These are phyloP conservation scores for Mrakiaceae sp. DNA, from an alignment of 1,284 basidiomycete species.

Conservation along the genomic window DNA sequence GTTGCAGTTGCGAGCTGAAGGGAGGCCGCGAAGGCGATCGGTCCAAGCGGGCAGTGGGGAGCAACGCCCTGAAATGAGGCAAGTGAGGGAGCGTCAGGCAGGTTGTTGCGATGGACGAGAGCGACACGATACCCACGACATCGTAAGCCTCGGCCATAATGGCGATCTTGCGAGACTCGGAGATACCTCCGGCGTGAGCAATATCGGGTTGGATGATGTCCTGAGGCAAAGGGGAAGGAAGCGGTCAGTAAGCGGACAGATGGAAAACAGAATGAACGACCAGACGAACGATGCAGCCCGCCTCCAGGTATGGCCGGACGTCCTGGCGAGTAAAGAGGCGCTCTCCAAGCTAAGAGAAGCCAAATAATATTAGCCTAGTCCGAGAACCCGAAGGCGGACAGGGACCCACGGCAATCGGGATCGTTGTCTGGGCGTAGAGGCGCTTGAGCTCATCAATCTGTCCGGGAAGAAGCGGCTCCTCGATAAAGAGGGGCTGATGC, in stretches of 20 bases:
- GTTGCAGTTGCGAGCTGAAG: constrained; percentile 35
- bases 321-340: constrained; percentile 57
- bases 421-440: constrained; percentile 38
- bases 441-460: constrained; percentile 38
- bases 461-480: constrained; percentile 55
- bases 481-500: constrained; percentile 57
- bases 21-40: constrained; percentile 57
- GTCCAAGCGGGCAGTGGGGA: constrained; percentile 42
- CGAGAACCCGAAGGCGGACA: neutral
- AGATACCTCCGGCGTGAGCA: constrained; percentile 40
- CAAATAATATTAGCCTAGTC: neutral
- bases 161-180: constrained; percentile 57
- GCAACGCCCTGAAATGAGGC: constrained; percentile 25
- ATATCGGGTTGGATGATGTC: constrained; percentile 55
- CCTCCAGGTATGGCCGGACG: constrained; percentile 56
- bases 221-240: no score
- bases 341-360: constrained; percentile 45
- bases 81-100: neutral
- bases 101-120: neutral
- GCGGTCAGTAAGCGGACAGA: no score
- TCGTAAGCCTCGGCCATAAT: constrained; percentile 57
- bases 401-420: constrained; percentile 36
- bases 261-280: no score
- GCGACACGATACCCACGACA: constrained; percentile 28
- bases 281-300: constrained; percentile 31